Conservation (phyloP, 2,329 filamentous ascomycete species). For the Penicillium occitanis region DNA sequence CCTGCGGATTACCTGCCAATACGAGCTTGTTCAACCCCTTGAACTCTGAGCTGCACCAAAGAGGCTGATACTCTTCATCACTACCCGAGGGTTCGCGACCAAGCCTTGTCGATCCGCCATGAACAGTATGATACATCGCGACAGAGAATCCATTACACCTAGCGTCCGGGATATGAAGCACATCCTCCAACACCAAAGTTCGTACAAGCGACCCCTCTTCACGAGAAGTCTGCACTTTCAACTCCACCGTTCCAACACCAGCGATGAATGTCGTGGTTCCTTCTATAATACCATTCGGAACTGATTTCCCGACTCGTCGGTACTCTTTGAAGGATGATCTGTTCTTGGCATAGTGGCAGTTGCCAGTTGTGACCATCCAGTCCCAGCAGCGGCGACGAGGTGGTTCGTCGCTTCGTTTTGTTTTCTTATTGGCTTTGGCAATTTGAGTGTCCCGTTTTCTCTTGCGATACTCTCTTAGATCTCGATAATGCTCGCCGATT, state of each 20-base stretch:
- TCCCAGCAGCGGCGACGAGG: slow-evolving; percentile 11
- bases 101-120: neutral
- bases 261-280: neutral
- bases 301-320: neutral
- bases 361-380: slow-evolving; percentile 4
- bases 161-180: slow-evolving; percentile 11
- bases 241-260: slow-evolving; percentile 1
- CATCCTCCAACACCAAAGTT: slow-evolving; percentile 3
- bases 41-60: slow-evolving; percentile 7
- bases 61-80: neutral
- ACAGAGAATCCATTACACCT: slow-evolving; percentile 6
- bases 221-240: neutral
- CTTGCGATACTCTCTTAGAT: slow-evolving; percentile 1
- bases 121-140: neutral
- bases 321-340: slow-evolving; percentile 14
- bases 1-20: slow-evolving; percentile 12
- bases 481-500: neutral
- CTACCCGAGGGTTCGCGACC: neutral
- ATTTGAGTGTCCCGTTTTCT: neutral
- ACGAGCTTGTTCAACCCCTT: neutral
- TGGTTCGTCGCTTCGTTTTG: neutral
- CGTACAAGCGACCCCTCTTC: neutral
- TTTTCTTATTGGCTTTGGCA: neutral
- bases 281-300: neutral
- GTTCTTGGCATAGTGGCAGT: slow-evolving; percentile 17